Base-by-base conservation (phyloP, 148 eudicot species). In the Rhododendron ovatum region DNA sequence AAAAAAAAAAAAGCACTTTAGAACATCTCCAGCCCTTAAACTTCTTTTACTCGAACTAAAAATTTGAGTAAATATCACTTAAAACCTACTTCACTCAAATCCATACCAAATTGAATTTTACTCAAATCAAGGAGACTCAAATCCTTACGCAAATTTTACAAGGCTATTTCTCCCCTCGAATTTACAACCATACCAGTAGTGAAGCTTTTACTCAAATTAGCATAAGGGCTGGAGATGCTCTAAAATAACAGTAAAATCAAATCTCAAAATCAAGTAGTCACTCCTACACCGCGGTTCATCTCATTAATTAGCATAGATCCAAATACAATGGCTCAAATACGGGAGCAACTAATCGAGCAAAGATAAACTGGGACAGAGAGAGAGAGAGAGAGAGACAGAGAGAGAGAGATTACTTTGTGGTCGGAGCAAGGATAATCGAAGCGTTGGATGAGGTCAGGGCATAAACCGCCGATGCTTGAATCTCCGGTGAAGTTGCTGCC, bases 341-440 rank as follows among this genome's bases (percentile, higher is more conserved):
- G 35, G 20, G 5, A 26, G 18, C 11, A 22, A 28, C 37, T 13
- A 47, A 80, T 14, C 30, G 15, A 79, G 57, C 18, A 24, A 3
- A 24, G 53, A 9, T 4, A 76, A 43, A 45, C 22, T 41, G 6
- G 73, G 18, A 51, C 39, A 84, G 87, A 39, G 20, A 48, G 51
- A 48, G 53, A 50, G 61, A 57, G 61, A 57, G 24, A 57, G 71
- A 39, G 11, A 48, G 51, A 12, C 15, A 50, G 53, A 57, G 63
- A 55, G n/a, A 47, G 83, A 78, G 86, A 48, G 28, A 45, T 83
- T 93, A 96, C 99, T 48, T 88, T 87, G 93, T 96, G 94, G 20
- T 96, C 96, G 55, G 93, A 86, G 91, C 98, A 96, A 84, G 90
- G 90, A 90, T 92, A 91, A 57, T 93, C 94, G 77, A 88, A 84